Base-by-base conservation (phyloP, 805 yeast genomes). In the Candida hungchunana region DNA sequence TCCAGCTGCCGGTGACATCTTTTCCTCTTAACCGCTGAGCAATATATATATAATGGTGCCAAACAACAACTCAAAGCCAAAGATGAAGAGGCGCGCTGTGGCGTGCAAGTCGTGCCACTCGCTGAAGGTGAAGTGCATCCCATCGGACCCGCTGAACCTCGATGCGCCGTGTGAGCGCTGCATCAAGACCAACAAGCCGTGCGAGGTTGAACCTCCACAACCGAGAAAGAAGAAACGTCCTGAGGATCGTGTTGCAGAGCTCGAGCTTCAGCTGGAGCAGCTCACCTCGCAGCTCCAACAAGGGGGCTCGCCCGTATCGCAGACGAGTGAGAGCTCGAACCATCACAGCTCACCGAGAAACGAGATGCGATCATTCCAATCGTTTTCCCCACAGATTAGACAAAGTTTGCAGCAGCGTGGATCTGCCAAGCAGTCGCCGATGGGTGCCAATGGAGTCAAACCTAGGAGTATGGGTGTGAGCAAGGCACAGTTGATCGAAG, bases 71-170 rank as follows among this genome's bases (percentile, higher is more conserved):
- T n/a, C n/a, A n/a, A n/a, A n/a, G n/a, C n/a, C n/a, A n/a, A n/a
- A 37, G 38, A 26, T 39, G 15, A 51, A 51, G 39, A 42, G 57
- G 32, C 33, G 57, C 21, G 59, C 79, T 0, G 77, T 74, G 11
- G 84, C 84, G 2, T 79, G 85, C 55, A 75, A 72, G 44, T 65
- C 75, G n/a, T 88, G 97, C 54, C 95, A 90, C 50, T 57, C 83
- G 0, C 67, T 86, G 33, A 88, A 88, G 53, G 96, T 88, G 22
- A 77, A 82, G 48, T 88, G 97, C 59, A 76, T 82, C 7, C 93
- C 95, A 0, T 66, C 80, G 1, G 79, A 79, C 51, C 62, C 64
- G 0, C 31, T 64, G 20, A 73, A 79, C 39, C 78, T 79, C 8
- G 57, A 66, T 2, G 78, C 82, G 4, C 76, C 89, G 0, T 88